These are phyloP conservation scores for Fonsecaea pedrosoi DNA, from an alignment of 2,329 filamentous ascomycete genomes.

Conservation along the genomic window DNA sequence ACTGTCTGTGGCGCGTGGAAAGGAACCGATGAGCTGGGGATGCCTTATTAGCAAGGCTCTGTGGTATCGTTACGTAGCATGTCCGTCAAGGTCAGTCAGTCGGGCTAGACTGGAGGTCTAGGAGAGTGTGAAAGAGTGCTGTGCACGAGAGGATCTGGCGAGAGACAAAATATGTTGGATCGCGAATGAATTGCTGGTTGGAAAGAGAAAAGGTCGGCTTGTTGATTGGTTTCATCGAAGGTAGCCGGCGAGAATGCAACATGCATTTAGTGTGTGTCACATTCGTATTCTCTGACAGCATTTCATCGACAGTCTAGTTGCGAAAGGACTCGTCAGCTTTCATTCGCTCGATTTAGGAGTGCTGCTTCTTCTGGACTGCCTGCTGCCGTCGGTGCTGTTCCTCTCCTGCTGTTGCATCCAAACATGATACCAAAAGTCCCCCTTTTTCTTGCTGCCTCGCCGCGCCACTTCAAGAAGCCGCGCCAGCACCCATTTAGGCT, in stretches of 20 bases:
- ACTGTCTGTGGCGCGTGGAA: neutral
- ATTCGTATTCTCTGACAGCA: neutral
- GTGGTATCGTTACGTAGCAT: neutral
- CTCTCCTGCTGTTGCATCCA: neutral
- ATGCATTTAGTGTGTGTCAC: neutral
- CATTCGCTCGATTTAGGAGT: neutral
- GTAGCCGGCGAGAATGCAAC: neutral
- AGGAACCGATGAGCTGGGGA: neutral
- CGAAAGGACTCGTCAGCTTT: neutral
- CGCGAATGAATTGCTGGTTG: neutral
- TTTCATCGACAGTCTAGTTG: neutral
- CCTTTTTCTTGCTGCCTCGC: conserved; percentile 8
- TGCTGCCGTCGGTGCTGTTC: neutral
- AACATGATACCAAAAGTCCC: conserved; percentile 2
- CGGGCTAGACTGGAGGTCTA: neutral
- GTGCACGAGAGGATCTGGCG: neutral
- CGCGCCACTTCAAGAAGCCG: conserved; percentile 7
- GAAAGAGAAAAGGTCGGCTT: neutral
- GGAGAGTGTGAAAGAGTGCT: neutral
- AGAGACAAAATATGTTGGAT: neutral
- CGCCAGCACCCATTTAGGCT: conserved; percentile 12
- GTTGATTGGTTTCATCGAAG: neutral
- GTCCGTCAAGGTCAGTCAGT: neutral
- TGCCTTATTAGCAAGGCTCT: neutral
- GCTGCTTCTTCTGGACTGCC: neutral